These are phyloP conservation scores for Lagenidium giganteum DNA, from an alignment of 352 stramenopile species.

Conservation along the genomic window DNA sequence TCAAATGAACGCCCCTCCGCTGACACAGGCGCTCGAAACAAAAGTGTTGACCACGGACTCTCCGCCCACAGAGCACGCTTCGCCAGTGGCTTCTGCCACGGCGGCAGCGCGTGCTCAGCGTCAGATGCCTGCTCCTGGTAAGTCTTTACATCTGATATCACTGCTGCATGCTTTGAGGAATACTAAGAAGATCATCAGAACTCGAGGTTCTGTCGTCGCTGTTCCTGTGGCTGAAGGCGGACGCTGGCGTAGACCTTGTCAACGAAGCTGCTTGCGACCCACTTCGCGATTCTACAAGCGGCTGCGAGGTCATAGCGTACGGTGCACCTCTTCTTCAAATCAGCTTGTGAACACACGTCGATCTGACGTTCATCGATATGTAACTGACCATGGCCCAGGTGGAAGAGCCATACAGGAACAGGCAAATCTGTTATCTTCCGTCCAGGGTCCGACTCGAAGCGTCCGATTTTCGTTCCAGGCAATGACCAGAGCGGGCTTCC, in stretches of 20 bases:
- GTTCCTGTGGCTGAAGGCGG: constrained; percentile 40
- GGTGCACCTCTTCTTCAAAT: too few relatives aligned
- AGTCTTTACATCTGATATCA: neutral
- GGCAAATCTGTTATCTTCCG: constrained; percentile 4
- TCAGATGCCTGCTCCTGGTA: neutral
- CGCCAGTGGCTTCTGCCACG: neutral
- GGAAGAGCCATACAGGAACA: constrained; percentile 6
- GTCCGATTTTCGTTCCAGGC: too few relatives aligned
- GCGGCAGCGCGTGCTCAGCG: neutral
- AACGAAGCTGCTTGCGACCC: constrained; percentile 24
- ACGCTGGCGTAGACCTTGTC: constrained; percentile 46
- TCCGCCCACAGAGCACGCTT: constrained; percentile 2
- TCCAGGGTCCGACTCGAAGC: constrained; percentile 16
- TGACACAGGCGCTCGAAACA: neutral
- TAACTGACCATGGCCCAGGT: too few relatives aligned
- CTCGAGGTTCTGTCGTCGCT: constrained; percentile 28
- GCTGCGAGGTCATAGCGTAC: constrained; percentile 42
- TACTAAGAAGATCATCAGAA: too few relatives aligned
- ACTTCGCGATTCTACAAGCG: constrained; percentile 19
- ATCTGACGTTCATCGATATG: neutral
- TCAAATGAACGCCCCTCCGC: too few relatives aligned
- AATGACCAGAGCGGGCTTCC: constrained; percentile 24
- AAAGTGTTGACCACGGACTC: neutral
- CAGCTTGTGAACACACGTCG: too few relatives aligned
- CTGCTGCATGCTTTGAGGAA: too few relatives aligned